Base-by-base conservation (phyloP, 2,329 filamentous ascomycete species). In the Fusarium anguioides region DNA sequence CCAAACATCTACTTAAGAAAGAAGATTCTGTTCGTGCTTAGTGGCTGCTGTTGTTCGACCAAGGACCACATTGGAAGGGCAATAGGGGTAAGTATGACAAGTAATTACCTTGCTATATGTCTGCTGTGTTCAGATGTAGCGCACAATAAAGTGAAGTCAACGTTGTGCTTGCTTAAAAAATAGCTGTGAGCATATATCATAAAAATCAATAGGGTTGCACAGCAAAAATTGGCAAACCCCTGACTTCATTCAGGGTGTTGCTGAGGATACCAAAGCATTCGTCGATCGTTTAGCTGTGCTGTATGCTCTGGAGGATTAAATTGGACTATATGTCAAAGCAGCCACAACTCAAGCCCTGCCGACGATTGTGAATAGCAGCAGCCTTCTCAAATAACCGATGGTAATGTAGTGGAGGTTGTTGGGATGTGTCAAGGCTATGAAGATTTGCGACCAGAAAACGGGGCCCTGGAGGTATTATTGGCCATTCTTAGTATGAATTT, bases 201-300 rank as follows among this genome's bases (percentile, higher is more conserved):
- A 31, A 14, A 11, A 52, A 39, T 23, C 18, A 47, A 56, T 64
- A 37, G 42, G 29, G 24, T 12, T 55, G 14, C 24, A 7, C 20
- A n/a, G 11, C 14, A 5, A 36, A 14, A 31, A 20, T 14, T 26
- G 20, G 54, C 40, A 26, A 31, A 23, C 26, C 37, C 55, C 65
- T 66, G 60, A 66, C 65, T 68, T 68, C 65, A 68, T 68, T 68
- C 65, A 68, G 50, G 65, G 42, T 23, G 47, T 18, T 39, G 20
- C 47, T 6, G 18, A 37, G 29, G 18, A 15, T 17, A 15, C 20
- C 31, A 20, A 45, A 29, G 20, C 23, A 24, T 29, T 12, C 21
- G 2, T 23, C 14, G 17, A 15, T 11, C n/a, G 24, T 20, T 11
- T 12, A 6, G 4, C 11, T 24, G 15, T 31, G 15, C 5, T 37